Percentiles rank a stretch among this genome's conserved stretches.
phyloP scores from a whole-genome alignment of 2,329 filamentous ascomycete genomes.

The Penicillium sp. region DNA sequence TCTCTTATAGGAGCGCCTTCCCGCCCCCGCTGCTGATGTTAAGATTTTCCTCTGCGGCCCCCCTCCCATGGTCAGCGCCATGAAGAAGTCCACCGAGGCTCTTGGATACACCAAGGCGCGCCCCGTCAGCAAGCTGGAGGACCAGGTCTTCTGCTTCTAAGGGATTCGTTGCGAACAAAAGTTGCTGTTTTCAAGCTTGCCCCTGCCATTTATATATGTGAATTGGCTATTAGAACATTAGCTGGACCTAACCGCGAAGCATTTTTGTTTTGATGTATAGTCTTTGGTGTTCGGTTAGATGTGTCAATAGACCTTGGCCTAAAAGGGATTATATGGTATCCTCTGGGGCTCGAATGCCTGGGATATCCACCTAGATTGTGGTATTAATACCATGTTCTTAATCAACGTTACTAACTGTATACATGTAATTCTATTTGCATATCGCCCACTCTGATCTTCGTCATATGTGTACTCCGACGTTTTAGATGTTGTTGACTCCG shows the following conservation, averaged over 20 bases:
- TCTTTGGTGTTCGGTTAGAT: not conserved
- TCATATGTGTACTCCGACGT: not conserved
- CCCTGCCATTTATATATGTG: not conserved
- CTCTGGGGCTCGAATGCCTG: not conserved
- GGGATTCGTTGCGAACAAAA: not conserved
- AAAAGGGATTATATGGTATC: not conserved
- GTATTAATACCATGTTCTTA: not conserved
- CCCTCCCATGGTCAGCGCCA: conserved; percentile 91
- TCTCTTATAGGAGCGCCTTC: conserved; percentile 53
- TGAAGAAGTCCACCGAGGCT: conserved; percentile 92
- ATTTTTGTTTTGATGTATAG: not conserved
- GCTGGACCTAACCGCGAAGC: not conserved
- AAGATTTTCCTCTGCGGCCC: conserved; percentile 95
- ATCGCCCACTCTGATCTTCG: not conserved
- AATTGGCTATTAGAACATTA: not conserved
- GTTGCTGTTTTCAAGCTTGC: not conserved
- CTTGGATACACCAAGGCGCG: conserved; percentile 89
- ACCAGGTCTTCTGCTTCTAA: conserved; percentile 97
- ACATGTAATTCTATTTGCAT: not conserved
- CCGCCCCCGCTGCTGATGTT: conserved; percentile 78
- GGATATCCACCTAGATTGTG: not conserved
- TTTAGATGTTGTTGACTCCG: conserved; percentile 13
- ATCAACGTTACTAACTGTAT: not conserved
- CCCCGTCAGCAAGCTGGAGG: conserved; percentile 94
- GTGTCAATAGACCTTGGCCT: not conserved